Evolutionary conservation across 2,329 filamentous ascomycete species (phyloP), one percentile per base, ranked within the genome.

Genomic region (Monosporascus sp.): DNA sequence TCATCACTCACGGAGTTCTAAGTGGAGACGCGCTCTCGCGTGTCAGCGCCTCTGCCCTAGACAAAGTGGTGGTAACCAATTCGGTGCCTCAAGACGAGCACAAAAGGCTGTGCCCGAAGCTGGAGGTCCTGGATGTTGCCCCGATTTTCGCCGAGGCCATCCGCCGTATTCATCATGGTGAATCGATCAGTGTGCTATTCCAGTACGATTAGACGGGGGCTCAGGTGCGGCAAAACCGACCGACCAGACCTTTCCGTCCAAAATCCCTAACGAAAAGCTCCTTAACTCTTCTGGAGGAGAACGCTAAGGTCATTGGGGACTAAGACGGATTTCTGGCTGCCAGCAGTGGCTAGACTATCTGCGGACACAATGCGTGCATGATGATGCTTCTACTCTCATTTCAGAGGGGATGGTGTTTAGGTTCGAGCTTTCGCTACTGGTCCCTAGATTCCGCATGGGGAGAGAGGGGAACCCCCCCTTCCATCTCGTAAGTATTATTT

Each of bases 121-220:
- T 99, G 50, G 91, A 96, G 70, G 88, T 97, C 49, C 76, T 99
- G 57, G 93, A 97, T 67, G 86, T 97, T 56, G 90, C 91, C 51
- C 87, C 90, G 61, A 86, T 97, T 54, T 97, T 97, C 70, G 92
- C 90, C 55, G 93, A 97, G 80, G 90, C 94, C 49, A 97, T 97
- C 63, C 88, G 94, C 59, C 85, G 94, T 58, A 93, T 97, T 55
- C 94, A 99, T 73, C 92, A 97, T 71, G 94, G 94, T 65, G 94
- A 99, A 76, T 96, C 91, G 66, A 96, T 99, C 74, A 96, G 91
- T 70, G 90, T 94, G 56, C 81, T 99, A 50, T 99, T 99, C 73
- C 87, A 91, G 69, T 88, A 90, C 72, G 87, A 90, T 69, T 91
- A 66, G 69, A 51, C 48, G 52, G 38, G 20, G 22, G n/a, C n/a